These are phyloP conservation scores for Davidsoniella virescens DNA, from an alignment of 2,329 filamentous ascomycete species.

Conservation along the genomic window DNA sequence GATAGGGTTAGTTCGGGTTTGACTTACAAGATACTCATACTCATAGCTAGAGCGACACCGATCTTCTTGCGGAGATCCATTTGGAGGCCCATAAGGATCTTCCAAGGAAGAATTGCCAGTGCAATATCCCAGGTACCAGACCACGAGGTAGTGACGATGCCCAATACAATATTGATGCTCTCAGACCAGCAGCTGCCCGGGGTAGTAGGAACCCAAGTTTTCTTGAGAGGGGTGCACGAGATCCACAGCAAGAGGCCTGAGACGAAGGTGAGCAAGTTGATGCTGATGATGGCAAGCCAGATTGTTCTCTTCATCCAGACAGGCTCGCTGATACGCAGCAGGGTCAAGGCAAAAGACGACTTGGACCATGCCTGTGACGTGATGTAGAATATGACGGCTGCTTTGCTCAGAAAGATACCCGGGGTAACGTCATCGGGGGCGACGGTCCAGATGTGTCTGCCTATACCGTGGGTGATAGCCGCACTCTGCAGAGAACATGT, in stretches of 20 bases:
- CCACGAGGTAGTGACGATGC: constrained; percentile 11
- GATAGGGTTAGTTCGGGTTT: too few species aligned
- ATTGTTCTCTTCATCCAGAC: constrained; percentile 16
- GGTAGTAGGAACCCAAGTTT: constrained; percentile 15
- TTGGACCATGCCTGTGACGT: constrained; percentile 13
- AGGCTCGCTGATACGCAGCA: constrained; percentile 17
- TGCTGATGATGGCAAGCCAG: constrained; percentile 17
- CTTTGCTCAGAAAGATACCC: not conserved
- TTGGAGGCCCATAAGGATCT: constrained; percentile 17
- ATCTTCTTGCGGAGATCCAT: constrained; percentile 19
- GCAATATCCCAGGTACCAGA: constrained; percentile 15
- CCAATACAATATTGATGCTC: constrained; percentile 3
- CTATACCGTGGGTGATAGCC: constrained; percentile 13
- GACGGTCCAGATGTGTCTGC: constrained; percentile 13
- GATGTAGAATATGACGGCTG: constrained; percentile 5
- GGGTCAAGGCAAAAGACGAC: constrained; percentile 19
- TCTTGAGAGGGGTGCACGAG: constrained; percentile 17
- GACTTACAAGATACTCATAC: constrained; percentile 18
- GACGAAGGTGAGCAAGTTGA: constrained; percentile 16
- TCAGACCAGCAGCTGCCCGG: constrained; percentile 16
- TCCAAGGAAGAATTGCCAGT: constrained; percentile 17
- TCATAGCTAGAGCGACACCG: constrained; percentile 17
- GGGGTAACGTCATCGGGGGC: not conserved
- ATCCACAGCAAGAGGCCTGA: constrained; percentile 17
- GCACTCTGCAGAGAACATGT: constrained; percentile 10